Evolutionary conservation across 169 alveolate genomes (phyloP).

Genomic region (Babesia microti): DNA sequence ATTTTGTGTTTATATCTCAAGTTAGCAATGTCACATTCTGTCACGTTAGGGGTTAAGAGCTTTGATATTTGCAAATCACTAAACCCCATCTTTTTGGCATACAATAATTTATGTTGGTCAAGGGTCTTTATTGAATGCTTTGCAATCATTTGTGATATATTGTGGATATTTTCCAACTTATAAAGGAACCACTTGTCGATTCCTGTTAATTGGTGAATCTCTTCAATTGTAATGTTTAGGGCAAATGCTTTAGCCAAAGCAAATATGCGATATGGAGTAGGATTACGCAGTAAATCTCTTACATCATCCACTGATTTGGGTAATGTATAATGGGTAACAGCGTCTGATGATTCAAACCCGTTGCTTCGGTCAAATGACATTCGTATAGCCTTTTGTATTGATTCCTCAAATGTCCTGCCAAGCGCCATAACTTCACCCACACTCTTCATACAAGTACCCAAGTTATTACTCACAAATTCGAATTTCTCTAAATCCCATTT

Average conservation of each 20-base stretch:
- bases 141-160: conserved; percentile 15
- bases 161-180: conserved; percentile 57
- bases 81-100: conserved; percentile 54
- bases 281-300: conserved; percentile 40
- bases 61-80: conserved; percentile 61
- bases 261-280: conserved; percentile 58
- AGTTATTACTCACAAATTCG: conserved; percentile 57
- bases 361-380: conserved; percentile 46
- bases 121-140: conserved; percentile 8
- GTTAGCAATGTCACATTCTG: conserved; percentile 55
- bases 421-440: conserved; percentile 83
- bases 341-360: conserved; percentile 49
- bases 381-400: conserved; percentile 78
- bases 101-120: conserved; percentile 41
- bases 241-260: conserved; percentile 75
- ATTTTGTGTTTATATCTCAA: conserved; percentile 45
- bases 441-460: conserved; percentile 76
- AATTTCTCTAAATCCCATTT: conserved; percentile 77
- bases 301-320: conserved; percentile 14
- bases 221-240: conserved; percentile 56
- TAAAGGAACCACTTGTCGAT: conserved; percentile 76
- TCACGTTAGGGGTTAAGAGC: conserved; percentile 13
- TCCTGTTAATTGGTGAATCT: conserved; percentile 54
- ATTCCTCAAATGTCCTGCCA: conserved; percentile 78
- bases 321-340: too few relatives aligned